Evolutionary conservation across 306 rosid species (phyloP), one percentile per base, ranked within the genome.

Genomic region (Oxytropis ochrocephala): DNA sequence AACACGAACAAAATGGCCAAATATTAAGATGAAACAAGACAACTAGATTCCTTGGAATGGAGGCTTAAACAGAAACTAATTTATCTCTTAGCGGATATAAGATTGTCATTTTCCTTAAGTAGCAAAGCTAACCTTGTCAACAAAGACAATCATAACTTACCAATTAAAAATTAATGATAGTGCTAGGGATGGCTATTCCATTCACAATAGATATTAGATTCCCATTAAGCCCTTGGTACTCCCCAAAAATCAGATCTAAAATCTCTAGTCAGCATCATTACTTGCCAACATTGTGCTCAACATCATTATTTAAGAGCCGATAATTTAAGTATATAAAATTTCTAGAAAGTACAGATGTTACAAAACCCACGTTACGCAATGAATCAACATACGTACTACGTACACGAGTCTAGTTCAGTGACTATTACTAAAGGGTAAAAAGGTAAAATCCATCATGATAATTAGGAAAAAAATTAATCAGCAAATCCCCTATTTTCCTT

Each of bases 231-330:
- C 47, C 6, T 14, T 35, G 10, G 46, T 41, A 24, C 46, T 36
- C 29, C 41, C 60, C 21, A 52, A 41, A 63, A 52, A 35, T 63
- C 49, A 27, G 12, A 24, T 69, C 66, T 48, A 29, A 56, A 29
- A 61, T 64, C 59, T 64, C 41, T 41, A 47, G 58, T 5, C 5
- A 53, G 10, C 65, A 51, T 81, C 59, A 76, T 76, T 60, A 49
- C 58, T 64, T 46, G 33, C 43, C 68, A 71, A 57, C 69, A 59
- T 60, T 54, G 58, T 75, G 82, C 42, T 58, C 44, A 50, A 36
- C 60, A 57, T 79, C 70, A 81, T 81, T 74, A 76, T 70, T 76
- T 39, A 55, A 56, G 55, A 78, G 41, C 12, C 55, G 50, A 19
- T 57, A 33, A 43, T 18, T 32, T 4, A 68, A 36, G 11, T 32